Evolutionary conservation across 208 protist genomes (phyloP), one percentile per base, ranked within the genome.

Genomic region (Acanthamoeba sp.): DNA sequence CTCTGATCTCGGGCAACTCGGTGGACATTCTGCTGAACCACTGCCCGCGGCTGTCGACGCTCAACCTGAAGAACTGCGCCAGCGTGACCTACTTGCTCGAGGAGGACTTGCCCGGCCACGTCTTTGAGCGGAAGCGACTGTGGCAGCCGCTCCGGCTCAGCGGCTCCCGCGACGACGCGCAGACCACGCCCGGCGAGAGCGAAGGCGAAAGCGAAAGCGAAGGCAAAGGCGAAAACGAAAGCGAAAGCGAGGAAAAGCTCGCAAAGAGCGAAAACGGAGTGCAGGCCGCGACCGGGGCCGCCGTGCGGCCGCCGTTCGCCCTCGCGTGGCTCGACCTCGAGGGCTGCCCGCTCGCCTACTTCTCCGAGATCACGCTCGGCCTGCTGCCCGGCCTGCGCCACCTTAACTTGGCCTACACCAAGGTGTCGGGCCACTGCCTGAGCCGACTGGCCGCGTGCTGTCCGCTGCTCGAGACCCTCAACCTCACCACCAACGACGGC

Each of bases 11-110:
- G 6, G 82, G 38, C 48, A 48, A 69, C 57, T 66, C 82, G 40
- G 57, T 66, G 10, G 82, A 90, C 27, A 66, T 90, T 42, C 82
- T 90, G 52, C 14, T 90, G 32, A 59, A 64, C 52, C 22, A 24
- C 48, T 90, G 82, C n/a, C 82, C 82, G 34, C 57, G 52, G 29
- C 57, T 90, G 82, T 27, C 48, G 22, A 90, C 24, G 27, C 82
- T 90, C 34, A 90, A 45, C 32, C 36, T 90, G 48, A 59, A 40
- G 48, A 69, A 57, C 34, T 90, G 82, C 50, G 32, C 29, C 57
- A 1, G 12, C 10, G 57, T 90, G 52, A 66, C 48, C 18, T 66
- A 69, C 40, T 5, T 90, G 29, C 48, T 90, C 42, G 48, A 69
- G 48, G 82, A 90, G 27, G 82, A 90, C 34, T 32, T 90, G 48